Base-by-base conservation (phyloP, 1,284 basidiomycete genomes). In the Abortiporus biennis region DNA sequence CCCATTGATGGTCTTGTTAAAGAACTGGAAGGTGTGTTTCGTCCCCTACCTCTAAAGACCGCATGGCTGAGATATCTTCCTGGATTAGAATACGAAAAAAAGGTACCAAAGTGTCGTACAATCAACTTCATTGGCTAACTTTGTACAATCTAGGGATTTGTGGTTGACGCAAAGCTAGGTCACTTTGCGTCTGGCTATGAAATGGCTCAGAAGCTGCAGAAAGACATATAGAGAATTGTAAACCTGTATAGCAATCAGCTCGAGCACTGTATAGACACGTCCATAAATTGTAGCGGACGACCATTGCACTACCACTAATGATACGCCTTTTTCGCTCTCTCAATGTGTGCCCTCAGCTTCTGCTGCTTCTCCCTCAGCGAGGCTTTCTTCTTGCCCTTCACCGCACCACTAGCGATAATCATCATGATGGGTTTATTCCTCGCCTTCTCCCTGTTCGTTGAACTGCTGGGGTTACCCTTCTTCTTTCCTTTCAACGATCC, bases 371-470 rank as follows among this genome's bases (percentile, higher is more conserved):
- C 85, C 54, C 85, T 72, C 57, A 95, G 63, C 5, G 83, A 87
- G 34, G 84, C 85, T 69, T 90, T 92, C 70, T 92, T 93, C 72
- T 95, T 94, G 19, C 85, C 74, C 51, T 74, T 68, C 35, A 93
- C 87, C 40, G 85, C 72, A 41, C 72, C 70, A 58, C 86, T 87
- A 37, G 80, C 73, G 51, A 90, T 65, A 40, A 89, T 80, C 91
- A 94, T 94, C 92, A 94, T 94, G 52, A 94, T 74, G 12, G 92
- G 92, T 63, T 95, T 94, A 63, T 92, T 92, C 55, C 85, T 74
- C 33, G 81, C 78, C 76, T 95, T 94, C 68, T 94, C 89, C 54
- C 80, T 74, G 63, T 94, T 94, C 25, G 92, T 94, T 45, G 85
- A 81, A 55, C 85, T 89, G 61, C 85, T 90, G 40, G 84, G 79